Evolutionary conservation across 306 rosid species (phyloP), one percentile per base, ranked within the genome.

Genomic region (Lathyrus tuberosus): DNA sequence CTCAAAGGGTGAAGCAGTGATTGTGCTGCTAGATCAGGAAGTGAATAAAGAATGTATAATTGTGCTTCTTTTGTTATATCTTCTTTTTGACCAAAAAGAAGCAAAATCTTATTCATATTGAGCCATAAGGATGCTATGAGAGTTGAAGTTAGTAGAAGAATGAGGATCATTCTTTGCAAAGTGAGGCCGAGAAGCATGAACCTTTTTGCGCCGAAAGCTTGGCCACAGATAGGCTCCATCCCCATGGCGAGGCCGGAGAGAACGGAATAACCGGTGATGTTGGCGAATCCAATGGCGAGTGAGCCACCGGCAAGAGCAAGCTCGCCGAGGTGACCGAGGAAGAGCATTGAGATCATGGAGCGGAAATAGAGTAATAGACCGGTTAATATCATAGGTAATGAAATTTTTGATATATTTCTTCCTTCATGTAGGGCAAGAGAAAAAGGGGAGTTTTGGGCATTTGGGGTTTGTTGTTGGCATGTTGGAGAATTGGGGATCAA

Each of bases 161-260:
- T 69, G 1, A 77, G 10, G 4, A 77, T 31, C 17, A 78, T 62
- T n/a, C 65, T 67, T 20, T 81, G 82, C 82, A 77, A 54, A 3
- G 67, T 31, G 12, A 76, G 73, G 66, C 79, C 76, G 1, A 81
- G 18, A 3, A 76, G 82, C 17, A 72, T 67, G 79, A 72, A 77
- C 16, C 71, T 38, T 22, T 56, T 72, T 13, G 85, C 85, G 10
- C 40, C 40, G 14, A 76, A 77, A 31, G 85, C 81, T 13, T 81
- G 85, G 0, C 61, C 76, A 17, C 85, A 81, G 2, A 81, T 54
- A 41, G 85, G 82, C 15, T 81, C 85, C 81, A 81, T 81, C 1
- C 85, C 85, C 70, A 68, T 76, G 84, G 84, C 75, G 0, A 81
- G 84, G 44, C 84, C 84, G 2, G 84, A 76, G 79, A 81, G 40